A percentile compares a stretch with the other conserved stretches of the same genome.
Evolutionary conservation across 2,329 filamentous ascomycete genomes (phyloP).

Genomic region (Cladosporium sp.): DNA sequence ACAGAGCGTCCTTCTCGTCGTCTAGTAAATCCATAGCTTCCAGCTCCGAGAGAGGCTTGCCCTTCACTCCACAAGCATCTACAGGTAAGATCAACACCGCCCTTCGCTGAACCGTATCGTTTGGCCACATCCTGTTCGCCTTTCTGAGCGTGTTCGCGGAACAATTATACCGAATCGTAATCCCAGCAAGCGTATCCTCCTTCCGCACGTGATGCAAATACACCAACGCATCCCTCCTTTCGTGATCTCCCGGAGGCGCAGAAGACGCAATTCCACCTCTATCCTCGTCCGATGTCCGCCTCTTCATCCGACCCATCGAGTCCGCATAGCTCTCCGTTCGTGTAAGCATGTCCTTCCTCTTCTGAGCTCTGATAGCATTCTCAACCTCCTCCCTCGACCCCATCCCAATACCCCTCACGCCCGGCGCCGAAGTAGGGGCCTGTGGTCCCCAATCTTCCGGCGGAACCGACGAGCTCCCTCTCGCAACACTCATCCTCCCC

Average conservation of each 20-base stretch:
- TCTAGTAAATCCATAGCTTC: constrained; percentile 37
- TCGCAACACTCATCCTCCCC: constrained; percentile 24
- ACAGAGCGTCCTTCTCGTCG: constrained; percentile 36
- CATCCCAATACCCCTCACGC: constrained; percentile 44
- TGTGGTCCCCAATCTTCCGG: constrained; percentile 53
- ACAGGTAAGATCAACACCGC: constrained; percentile 83
- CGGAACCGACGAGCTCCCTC: constrained; percentile 40
- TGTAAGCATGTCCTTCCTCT: constrained; percentile 49
- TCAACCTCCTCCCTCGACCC: constrained; percentile 51
- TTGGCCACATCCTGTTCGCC: constrained; percentile 91
- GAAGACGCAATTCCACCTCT: constrained; percentile 44
- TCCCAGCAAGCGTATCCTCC: constrained; percentile 84
- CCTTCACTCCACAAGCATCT: constrained; percentile 83
- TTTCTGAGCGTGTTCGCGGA: constrained; percentile 79
- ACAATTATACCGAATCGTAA: constrained; percentile 88
- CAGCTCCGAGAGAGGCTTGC: constrained; percentile 55
- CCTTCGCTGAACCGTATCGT: constrained; percentile 83
- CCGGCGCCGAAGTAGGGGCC: constrained; percentile 38
- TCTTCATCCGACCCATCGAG: constrained; percentile 57
- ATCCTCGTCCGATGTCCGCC: constrained; percentile 68
- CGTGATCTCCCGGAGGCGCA: constrained; percentile 57
- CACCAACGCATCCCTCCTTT: constrained; percentile 74
- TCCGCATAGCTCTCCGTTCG: constrained; percentile 45
- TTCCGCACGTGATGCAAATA: constrained; percentile 86
- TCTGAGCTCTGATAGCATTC: constrained; percentile 51